A percentile compares a stretch with the other conserved stretches of the same genome.
These are phyloP conservation scores for Diaporthe australafricana DNA, from an alignment of 2,329 filamentous ascomycete genomes.

Conservation along the genomic window DNA sequence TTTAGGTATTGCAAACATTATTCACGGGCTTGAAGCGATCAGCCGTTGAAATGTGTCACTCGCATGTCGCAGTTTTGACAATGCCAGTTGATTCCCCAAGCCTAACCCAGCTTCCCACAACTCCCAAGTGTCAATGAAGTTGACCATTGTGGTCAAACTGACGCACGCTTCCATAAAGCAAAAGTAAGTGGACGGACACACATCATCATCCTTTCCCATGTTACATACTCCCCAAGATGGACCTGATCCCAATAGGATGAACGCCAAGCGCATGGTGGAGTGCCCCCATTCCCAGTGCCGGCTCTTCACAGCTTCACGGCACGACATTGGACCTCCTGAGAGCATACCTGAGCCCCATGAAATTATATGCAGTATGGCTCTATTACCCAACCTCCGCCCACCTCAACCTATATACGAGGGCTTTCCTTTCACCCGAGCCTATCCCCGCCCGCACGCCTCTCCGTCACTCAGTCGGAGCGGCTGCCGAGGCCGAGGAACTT, in stretches of 20 bases:
- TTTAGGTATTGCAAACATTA: no score
- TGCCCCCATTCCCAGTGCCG: background rate
- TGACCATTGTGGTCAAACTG: background rate
- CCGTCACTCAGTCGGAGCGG: background rate
- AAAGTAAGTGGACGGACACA: conserved; percentile 10
- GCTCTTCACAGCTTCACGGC: background rate
- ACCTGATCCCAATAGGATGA: background rate
- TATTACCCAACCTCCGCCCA: background rate
- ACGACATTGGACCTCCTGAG: no score
- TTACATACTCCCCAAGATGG: background rate
- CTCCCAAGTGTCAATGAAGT: background rate
- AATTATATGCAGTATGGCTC: background rate
- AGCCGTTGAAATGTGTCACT: no score
- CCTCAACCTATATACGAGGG: no score
- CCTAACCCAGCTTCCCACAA: background rate
- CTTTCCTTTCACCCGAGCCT: no score
- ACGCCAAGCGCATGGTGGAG: conserved; percentile 7
- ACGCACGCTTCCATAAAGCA: background rate
- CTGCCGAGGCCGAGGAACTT: conserved; percentile 34
- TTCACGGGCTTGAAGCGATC: no score
- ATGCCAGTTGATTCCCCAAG: background rate
- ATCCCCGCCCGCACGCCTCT: no score
- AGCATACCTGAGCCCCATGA: background rate
- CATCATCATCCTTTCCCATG: background rate
- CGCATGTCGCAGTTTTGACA: background rate